These are phyloP conservation scores for Tricholoma sp. DNA, from an alignment of 768 basidiomycete genomes.

Conservation along the genomic window DNA sequence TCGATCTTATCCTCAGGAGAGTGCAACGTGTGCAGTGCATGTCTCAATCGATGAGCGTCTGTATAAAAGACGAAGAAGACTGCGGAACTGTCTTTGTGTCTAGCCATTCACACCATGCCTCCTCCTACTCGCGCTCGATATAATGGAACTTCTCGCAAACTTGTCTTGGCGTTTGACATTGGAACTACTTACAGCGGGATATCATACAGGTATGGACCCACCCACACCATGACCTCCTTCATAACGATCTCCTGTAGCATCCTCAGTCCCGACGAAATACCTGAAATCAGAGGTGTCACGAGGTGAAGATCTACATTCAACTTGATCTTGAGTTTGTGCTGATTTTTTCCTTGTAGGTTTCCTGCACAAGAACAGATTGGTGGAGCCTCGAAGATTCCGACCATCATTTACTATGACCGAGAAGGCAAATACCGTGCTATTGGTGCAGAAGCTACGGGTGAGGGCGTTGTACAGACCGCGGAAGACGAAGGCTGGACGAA, in stretches of 20 bases:
- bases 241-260: conserved; percentile 16
- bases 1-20: conserved; percentile 5
- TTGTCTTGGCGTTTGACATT: conserved; percentile 47
- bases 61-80: neutral
- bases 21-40: conserved; percentile 9
- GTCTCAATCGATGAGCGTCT: neutral
- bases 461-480: no score
- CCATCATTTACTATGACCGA: conserved; percentile 42
- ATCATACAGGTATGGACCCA: conserved; percentile 29
- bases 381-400: conserved; percentile 42
- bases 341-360: conserved; percentile 26
- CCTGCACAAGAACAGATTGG: conserved; percentile 40
- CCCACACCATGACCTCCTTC: neutral
- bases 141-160: conserved; percentile 32
- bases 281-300: conserved; percentile 38
- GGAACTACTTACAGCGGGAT: conserved; percentile 50
- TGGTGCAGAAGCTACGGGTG: conserved; percentile 41
- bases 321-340: neutral
- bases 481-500: no score
- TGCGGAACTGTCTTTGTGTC: neutral
- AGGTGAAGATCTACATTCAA: conserved; percentile 17
- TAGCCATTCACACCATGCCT: neutral
- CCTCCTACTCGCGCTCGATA: conserved; percentile 28
- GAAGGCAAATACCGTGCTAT: conserved; percentile 33
- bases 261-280: conserved; percentile 29